phyloP scores from a whole-genome alignment of 306 rosid genomes.

The Castanospermum australe region DNA sequence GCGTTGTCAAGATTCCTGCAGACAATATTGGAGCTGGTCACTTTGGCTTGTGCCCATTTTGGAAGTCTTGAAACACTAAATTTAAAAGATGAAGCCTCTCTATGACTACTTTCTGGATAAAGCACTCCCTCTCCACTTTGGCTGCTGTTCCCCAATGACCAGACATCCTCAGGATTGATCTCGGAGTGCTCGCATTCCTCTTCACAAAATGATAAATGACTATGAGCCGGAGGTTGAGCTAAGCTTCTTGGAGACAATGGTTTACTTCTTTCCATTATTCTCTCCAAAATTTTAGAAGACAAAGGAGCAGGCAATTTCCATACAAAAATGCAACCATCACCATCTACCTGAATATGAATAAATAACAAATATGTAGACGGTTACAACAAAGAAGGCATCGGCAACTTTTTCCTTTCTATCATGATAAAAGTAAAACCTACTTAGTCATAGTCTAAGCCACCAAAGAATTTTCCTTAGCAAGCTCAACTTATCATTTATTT shows the following conservation, averaged over 20 bases:
- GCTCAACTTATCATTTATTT: background rate
- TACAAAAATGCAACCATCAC: conserved; percentile 71
- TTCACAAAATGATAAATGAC: conserved; percentile 29
- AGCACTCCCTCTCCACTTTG: conserved; percentile 21
- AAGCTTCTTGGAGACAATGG: conserved; percentile 47
- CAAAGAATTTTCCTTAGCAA: background rate
- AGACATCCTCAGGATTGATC: conserved; percentile 22
- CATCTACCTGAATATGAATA: conserved; percentile 61
- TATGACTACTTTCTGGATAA: conserved; percentile 33
- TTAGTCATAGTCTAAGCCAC: background rate
- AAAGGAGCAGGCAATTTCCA: conserved; percentile 69
- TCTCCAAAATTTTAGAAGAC: conserved; percentile 62
- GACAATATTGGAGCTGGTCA: conserved; percentile 31
- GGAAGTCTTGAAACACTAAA: conserved; percentile 82
- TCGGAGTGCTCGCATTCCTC: conserved; percentile 38
- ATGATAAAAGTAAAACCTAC: conserved; percentile 14
- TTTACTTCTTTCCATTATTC: conserved; percentile 41
- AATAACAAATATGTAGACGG: background rate
- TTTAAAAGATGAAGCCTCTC: conserved; percentile 51
- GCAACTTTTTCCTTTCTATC: background rate
- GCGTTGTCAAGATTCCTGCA: conserved; percentile 26
- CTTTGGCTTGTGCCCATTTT: conserved; percentile 72
- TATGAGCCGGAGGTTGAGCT: conserved; percentile 32
- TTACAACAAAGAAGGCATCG: conserved; percentile 8
- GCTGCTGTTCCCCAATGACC: conserved; percentile 24